phyloP scores from a whole-genome alignment of 164 flowering plant genomes.

The Chloranthus sessilifolius region DNA sequence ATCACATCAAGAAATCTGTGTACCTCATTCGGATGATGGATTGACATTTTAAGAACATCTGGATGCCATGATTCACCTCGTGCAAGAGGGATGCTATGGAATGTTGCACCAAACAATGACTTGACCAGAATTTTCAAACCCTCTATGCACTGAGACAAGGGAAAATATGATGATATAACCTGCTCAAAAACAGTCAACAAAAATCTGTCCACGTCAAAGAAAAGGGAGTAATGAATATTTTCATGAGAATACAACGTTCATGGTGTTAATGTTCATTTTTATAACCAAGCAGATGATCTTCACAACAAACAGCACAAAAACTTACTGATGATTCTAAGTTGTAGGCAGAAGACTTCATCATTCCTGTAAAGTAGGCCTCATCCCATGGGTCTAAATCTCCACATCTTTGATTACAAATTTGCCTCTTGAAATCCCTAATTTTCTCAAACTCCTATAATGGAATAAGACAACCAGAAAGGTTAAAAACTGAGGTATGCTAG shows the following conservation, averaged over 20 bases:
- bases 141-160: slow-evolving; percentile 79
- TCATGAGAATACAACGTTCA: neutral
- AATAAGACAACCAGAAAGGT: slow-evolving; percentile 4
- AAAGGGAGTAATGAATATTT: neutral
- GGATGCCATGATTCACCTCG: slow-evolving; percentile 98
- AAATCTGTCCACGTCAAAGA: neutral
- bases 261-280: too few relatives aligned
- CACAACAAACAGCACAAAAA: slow-evolving; percentile 11
- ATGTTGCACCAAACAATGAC: slow-evolving; percentile 85
- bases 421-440: slow-evolving; percentile 58
- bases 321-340: slow-evolving; percentile 63
- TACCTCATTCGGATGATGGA: slow-evolving; percentile 96
- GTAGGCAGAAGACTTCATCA: slow-evolving; percentile 75
- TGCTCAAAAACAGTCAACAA: slow-evolving; percentile 26
- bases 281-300: neutral
- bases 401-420: slow-evolving; percentile 30
- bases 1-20: neutral
- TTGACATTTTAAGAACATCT: slow-evolving; percentile 78
- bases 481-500: neutral
- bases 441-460: slow-evolving; percentile 55
- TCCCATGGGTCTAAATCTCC: slow-evolving; percentile 92
- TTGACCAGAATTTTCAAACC: slow-evolving; percentile 77
- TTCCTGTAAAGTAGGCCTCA: slow-evolving; percentile 74
- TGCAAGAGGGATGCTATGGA: slow-evolving; percentile 52
- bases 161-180: slow-evolving; percentile 84